Evolutionary conservation across 2,329 filamentous ascomycete genomes (phyloP).

Genomic region (Colletotrichum sansevieriae): DNA sequence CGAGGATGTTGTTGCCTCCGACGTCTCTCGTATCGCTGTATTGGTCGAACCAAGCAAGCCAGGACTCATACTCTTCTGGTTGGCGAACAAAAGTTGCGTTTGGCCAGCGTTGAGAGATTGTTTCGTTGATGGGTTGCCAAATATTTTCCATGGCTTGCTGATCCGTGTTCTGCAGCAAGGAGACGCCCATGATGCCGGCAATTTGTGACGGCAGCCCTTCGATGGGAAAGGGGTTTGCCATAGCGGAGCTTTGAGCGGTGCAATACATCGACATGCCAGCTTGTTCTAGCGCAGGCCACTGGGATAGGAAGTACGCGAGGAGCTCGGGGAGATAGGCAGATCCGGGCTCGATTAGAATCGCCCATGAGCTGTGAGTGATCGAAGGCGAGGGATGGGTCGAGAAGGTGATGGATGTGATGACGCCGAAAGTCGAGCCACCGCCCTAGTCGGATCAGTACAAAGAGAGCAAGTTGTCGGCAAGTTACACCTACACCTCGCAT

Average conservation of each 20-base stretch:
- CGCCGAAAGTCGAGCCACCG: conserved; percentile 71
- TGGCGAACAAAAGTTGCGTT: conserved; percentile 43
- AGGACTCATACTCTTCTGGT: conserved; percentile 45
- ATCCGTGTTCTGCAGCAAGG: conserved; percentile 53
- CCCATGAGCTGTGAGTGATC: conserved; percentile 46
- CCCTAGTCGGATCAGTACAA: conserved; percentile 54
- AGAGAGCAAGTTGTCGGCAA: neutral
- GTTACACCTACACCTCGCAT: conserved; percentile 62
- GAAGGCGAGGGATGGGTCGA: conserved; percentile 61
- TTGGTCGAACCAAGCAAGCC: conserved; percentile 53
- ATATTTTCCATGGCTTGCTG: conserved; percentile 45
- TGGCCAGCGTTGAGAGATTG: conserved; percentile 55
- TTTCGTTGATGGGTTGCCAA: conserved; percentile 53
- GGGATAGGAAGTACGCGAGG: conserved; percentile 60
- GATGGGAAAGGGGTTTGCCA: conserved; percentile 54
- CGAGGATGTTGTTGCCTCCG: conserved; percentile 53
- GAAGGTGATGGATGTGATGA: conserved; percentile 69
- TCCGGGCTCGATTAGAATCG: conserved; percentile 46
- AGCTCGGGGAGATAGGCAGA: conserved; percentile 59
- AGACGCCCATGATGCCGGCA: conserved; percentile 51
- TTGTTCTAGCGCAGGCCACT: conserved; percentile 61
- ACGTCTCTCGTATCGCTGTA: conserved; percentile 53
- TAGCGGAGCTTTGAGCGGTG: conserved; percentile 44
- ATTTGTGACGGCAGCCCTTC: conserved; percentile 46
- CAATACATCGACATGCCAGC: conserved; percentile 66